Evolutionary conservation across 305 asterid genomes (phyloP), one percentile per base, ranked within the genome.

Genomic region (Caryopteris hybrid): DNA sequence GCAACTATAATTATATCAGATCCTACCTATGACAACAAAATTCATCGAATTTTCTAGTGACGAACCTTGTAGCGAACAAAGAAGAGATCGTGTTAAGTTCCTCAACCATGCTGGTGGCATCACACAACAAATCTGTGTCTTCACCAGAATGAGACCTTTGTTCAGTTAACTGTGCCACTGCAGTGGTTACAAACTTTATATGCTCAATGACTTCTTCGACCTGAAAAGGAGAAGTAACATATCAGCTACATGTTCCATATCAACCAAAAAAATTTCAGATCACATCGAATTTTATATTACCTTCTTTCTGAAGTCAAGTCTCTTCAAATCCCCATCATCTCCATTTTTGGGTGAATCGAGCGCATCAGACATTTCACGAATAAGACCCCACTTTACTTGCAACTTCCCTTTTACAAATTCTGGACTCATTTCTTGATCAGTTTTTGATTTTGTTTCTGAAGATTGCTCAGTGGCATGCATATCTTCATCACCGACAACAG

Each of bases 371-470:
- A 57, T 51, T 29, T 74, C 81, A 7, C 33, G 39, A 55, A 84
- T 64, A 51, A 72, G 25, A 36, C 38, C 68, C 86, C 85, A 80
- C 13, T 55, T 74, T 54, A 61, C 50, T 22, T 52, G 59, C 47
- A 71, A 64, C 8, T 51, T 61, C 21, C 33, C 52, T 9, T 69
- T 55, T 46, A 52, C 70, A n/a, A 45, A 33, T 22, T 60, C 72
- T 11, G 58, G 21, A 39, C 43, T 67, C 31, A 39, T 25, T 11
- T 36, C 48, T 29, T 66, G 29, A 69, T 38, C 68, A 20, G 48
- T 33, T 23, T 34, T 8, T 6, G 21, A 17, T n/a, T 22, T 33
- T 58, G 14, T n/a, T 17, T 61, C 29, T 0, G 63, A 54, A 36
- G 64, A 50, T 53, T 62, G 18, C 33, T 17, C 8, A 11, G 16